Conservation (phyloP, 177 flowering plant genomes). For the Vitis hybrid region DNA sequence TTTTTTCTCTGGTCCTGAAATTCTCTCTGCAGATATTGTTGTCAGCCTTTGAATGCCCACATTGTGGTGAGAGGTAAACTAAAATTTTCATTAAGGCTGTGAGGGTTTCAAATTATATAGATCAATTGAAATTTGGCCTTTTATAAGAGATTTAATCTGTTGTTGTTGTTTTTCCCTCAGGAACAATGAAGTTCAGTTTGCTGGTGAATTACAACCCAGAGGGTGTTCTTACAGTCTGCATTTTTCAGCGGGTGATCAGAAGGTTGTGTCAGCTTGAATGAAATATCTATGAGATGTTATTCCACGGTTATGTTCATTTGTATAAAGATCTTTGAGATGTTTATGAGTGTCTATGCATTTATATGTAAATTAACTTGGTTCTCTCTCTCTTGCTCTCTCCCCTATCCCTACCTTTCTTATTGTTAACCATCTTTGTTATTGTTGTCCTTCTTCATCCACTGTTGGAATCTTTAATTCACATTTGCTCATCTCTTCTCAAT, state of each 20-base stretch:
- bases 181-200: slow-evolving; percentile 97
- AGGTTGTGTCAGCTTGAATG: slow-evolving; percentile 42
- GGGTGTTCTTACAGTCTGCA: slow-evolving; percentile 67
- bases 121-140: neutral
- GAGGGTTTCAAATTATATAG: neutral
- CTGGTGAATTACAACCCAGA: slow-evolving; percentile 81
- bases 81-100: neutral
- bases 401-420: no score
- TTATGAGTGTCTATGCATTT: no score
- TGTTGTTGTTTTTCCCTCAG: slow-evolving; percentile 23
- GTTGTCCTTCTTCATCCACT: no score
- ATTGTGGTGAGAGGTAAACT: slow-evolving; percentile 84
- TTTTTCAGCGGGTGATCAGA: slow-evolving; percentile 55
- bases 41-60: slow-evolving; percentile 93
- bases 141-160: neutral
- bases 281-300: neutral
- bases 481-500: no score
- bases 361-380: no score
- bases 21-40: slow-evolving; percentile 59
- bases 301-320: no score
- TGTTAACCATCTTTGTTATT: no score
- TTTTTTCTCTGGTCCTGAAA: neutral
- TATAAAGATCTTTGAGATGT: no score
- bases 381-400: no score
- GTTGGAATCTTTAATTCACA: no score